Evolutionary conservation across 2,329 filamentous ascomycete species (phyloP).

Genomic region (Aotearoamyces nothofagi): DNA sequence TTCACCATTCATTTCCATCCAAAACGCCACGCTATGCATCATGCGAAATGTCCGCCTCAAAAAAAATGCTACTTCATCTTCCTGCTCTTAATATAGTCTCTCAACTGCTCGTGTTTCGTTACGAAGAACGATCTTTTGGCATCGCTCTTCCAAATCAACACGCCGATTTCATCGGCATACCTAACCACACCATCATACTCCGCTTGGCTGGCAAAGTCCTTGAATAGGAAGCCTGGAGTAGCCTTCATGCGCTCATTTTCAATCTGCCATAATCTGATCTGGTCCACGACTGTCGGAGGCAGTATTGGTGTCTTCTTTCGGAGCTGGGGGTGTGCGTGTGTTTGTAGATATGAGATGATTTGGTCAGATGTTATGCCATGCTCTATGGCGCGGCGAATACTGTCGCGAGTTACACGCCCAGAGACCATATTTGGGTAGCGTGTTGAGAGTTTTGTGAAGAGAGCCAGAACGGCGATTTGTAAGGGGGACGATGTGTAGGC

Average conservation of each 20-base stretch:
- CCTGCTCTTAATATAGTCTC: slow-evolving; percentile 58
- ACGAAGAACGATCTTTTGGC: slow-evolving; percentile 78
- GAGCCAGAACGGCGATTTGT: slow-evolving; percentile 82
- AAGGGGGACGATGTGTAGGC: slow-evolving; percentile 90
- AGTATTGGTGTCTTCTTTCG: slow-evolving; percentile 55
- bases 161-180: slow-evolving; percentile 83
- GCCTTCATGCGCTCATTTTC: slow-evolving; percentile 90
- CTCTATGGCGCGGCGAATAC: slow-evolving; percentile 72
- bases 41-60: no score
- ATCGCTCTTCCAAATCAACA: slow-evolving; percentile 77
- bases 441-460: slow-evolving; percentile 78
- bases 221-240: slow-evolving; percentile 72
- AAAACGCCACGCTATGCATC: no score
- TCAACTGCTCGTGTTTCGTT: slow-evolving; percentile 77
- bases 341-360: slow-evolving; percentile 82
- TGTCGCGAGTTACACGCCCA: slow-evolving; percentile 77
- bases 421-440: slow-evolving; percentile 92
- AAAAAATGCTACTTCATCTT: slow-evolving; percentile 33
- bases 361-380: slow-evolving; percentile 90
- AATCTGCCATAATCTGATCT: slow-evolving; percentile 94
- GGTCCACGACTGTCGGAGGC: slow-evolving; percentile 90
- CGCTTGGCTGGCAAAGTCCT: slow-evolving; percentile 60
- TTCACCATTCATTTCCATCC: no score
- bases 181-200: slow-evolving; percentile 58
- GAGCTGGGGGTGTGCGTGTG: slow-evolving; percentile 92